Evolutionary conservation across 2,329 filamentous ascomycete genomes (phyloP).

Genomic region (Paecilomyces fulvus): DNA sequence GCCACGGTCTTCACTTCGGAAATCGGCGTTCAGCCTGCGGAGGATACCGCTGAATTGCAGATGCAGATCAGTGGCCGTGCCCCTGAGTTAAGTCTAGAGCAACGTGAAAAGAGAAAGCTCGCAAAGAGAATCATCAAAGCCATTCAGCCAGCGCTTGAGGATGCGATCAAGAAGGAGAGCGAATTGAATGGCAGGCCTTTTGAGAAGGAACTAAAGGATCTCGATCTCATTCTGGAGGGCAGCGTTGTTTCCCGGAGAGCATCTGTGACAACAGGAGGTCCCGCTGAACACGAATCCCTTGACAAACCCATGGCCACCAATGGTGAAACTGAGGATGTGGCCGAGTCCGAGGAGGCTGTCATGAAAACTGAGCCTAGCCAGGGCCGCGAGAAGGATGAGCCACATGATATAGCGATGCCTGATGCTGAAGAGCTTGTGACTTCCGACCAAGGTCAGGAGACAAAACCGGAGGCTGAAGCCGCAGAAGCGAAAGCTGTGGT

Average conservation of each 20-base stretch:
- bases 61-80: slow-evolving; percentile 42
- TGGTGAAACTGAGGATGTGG: slow-evolving; percentile 14
- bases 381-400: slow-evolving; percentile 4
- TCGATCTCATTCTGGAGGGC: slow-evolving; percentile 64
- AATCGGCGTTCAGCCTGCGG: slow-evolving; percentile 41
- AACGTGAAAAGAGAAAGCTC: slow-evolving; percentile 73
- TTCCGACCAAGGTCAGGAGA: neutral
- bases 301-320: slow-evolving; percentile 39
- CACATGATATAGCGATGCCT: slow-evolving; percentile 7
- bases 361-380: slow-evolving; percentile 16
- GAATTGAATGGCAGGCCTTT: slow-evolving; percentile 64
- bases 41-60: slow-evolving; percentile 40
- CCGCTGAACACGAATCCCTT: slow-evolving; percentile 31
- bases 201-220: slow-evolving; percentile 61
- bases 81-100: slow-evolving; percentile 48
- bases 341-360: slow-evolving; percentile 2
- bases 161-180: slow-evolving; percentile 70
- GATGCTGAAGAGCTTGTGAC: slow-evolving; percentile 5
- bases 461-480: slow-evolving; percentile 3
- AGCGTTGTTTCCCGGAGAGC: slow-evolving; percentile 50
- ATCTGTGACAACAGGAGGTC: slow-evolving; percentile 37
- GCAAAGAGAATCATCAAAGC: slow-evolving; percentile 83
- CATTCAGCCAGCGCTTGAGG: slow-evolving; percentile 68
- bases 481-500: slow-evolving; percentile 5
- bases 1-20: slow-evolving; percentile 48